A percentile compares a stretch with the other conserved stretches of the same genome.
These are phyloP conservation scores for Tylopilus plumbeoviolaceoides DNA, from an alignment of 768 basidiomycete genomes.

Conservation along the genomic window DNA sequence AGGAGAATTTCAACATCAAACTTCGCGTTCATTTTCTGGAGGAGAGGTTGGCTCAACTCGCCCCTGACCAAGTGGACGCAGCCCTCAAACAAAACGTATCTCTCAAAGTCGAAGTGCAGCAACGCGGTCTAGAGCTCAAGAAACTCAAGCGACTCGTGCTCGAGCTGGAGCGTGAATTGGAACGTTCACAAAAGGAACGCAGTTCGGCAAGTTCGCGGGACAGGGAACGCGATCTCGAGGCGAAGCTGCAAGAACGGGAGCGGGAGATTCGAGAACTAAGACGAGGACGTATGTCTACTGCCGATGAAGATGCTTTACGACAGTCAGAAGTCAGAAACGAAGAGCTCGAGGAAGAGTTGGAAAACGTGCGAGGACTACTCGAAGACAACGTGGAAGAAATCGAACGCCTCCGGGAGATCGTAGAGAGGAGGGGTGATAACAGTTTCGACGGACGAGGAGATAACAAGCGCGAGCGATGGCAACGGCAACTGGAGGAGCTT, in stretches of 20 bases:
- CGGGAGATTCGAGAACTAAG: conserved; percentile 65
- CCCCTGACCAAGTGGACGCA: conserved; percentile 89
- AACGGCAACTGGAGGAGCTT: conserved; percentile 51
- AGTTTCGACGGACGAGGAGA: conserved; percentile 39
- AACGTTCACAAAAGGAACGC: conserved; percentile 56
- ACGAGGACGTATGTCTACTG: conserved; percentile 39
- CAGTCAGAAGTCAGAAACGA: conserved; percentile 59
- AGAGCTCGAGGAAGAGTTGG: conserved; percentile 71
- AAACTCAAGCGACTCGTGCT: conserved; percentile 85
- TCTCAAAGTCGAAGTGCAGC: conserved; percentile 89
- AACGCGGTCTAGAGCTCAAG: conserved; percentile 87
- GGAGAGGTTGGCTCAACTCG: conserved; percentile 84
- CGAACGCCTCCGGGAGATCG: conserved; percentile 63
- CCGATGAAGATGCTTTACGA: conserved; percentile 49
- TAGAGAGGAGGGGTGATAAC: conserved; percentile 51
- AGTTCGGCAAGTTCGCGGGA: conserved; percentile 37
- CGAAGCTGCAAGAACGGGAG: conserved; percentile 70
- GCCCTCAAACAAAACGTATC: conserved; percentile 90
- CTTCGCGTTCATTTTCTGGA: conserved; percentile 94
- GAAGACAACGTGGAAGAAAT: conserved; percentile 86
- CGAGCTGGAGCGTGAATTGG: conserved; percentile 78
- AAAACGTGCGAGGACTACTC: conserved; percentile 61
- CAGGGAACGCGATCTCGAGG: conserved; percentile 73
- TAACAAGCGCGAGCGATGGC: conserved; percentile 39
- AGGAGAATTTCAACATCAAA: conserved; percentile 96